A percentile compares a stretch with the other conserved stretches of the same genome.
These are phyloP conservation scores for Globisporangium middletonii DNA, from an alignment of 352 stramenopile species.

Conservation along the genomic window DNA sequence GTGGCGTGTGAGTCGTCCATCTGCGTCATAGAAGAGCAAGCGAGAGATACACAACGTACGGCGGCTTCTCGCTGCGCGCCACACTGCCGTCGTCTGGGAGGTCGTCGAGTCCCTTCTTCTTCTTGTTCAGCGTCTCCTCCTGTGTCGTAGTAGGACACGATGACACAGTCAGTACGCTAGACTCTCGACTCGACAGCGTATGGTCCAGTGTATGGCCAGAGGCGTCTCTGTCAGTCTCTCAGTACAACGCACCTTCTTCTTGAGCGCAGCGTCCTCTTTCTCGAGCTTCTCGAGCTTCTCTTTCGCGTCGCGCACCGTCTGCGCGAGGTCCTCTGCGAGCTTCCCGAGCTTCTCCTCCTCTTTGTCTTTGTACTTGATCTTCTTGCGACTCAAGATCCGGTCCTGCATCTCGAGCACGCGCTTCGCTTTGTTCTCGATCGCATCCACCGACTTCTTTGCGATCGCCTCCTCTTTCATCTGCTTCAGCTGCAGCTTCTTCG, in stretches of 20 bases:
- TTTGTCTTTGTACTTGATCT: conserved; percentile 89
- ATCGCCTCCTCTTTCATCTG: conserved; percentile 71
- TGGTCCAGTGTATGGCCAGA: background rate
- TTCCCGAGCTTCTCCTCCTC: conserved; percentile 83
- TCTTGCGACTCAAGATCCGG: conserved; percentile 80
- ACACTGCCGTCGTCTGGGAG: conserved; percentile 32
- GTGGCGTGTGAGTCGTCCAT: no score
- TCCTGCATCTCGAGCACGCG: conserved; percentile 85
- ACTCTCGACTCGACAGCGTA: background rate
- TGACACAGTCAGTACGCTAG: no score
- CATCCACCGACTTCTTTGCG: conserved; percentile 69
- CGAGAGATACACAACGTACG: conserved; percentile 28
- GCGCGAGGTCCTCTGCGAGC: conserved; percentile 70
- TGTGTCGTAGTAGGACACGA: background rate
- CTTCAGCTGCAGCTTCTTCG: conserved; percentile 46
- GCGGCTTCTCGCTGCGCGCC: conserved; percentile 45
- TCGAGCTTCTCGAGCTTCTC: conserved; percentile 84
- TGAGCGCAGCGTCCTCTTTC: conserved; percentile 73
- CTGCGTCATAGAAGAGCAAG: background rate
- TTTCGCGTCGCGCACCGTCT: conserved; percentile 68
- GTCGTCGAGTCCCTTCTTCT: conserved; percentile 56
- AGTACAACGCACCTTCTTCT: conserved; percentile 37
- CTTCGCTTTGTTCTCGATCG: conserved; percentile 80
- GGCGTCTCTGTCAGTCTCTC: no score
- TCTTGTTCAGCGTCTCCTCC: conserved; percentile 81